Evolutionary conservation across 73 alveolate species (phyloP).

Genomic region (Stentor roeselii): DNA sequence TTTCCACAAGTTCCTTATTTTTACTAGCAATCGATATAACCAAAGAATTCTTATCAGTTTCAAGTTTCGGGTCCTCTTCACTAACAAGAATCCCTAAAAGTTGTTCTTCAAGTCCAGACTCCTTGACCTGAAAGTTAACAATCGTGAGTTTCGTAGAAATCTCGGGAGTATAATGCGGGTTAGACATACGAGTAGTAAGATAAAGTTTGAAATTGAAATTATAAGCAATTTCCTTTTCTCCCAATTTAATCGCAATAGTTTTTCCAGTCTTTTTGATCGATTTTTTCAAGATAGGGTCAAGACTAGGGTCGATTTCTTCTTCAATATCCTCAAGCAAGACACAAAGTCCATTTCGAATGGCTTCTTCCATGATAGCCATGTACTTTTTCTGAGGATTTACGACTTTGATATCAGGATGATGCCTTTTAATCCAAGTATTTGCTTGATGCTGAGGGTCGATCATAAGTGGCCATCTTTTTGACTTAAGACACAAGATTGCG

Average conservation of each 20-base stretch:
- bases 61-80: slow-evolving; percentile 83
- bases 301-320: slow-evolving; percentile 98
- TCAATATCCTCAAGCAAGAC: slow-evolving; percentile 91
- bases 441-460: slow-evolving; percentile 99
- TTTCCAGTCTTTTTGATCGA: slow-evolving; percentile 48
- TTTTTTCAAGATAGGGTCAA: slow-evolving; percentile 95
- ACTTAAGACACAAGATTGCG: slow-evolving; percentile 95
- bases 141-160: slow-evolving; percentile 88
- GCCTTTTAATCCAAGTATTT: slow-evolving; percentile 63
- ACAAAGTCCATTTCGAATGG: slow-evolving; percentile 82
- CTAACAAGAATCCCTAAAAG: slow-evolving; percentile 82
- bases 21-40: slow-evolving; percentile 57
- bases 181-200: slow-evolving; percentile 97
- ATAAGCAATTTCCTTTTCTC: slow-evolving; percentile 91
- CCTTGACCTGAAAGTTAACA: slow-evolving; percentile 94
- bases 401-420: slow-evolving; percentile 45
- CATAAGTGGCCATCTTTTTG: slow-evolving; percentile 98
- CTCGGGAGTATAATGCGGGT: slow-evolving; percentile 99
- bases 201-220: slow-evolving; percentile 89
- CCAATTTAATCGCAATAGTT: slow-evolving; percentile 64
- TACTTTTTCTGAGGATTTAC: slow-evolving; percentile 38
- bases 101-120: slow-evolving; percentile 97
- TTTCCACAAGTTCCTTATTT: slow-evolving; percentile 62
- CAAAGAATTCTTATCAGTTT: slow-evolving; percentile 66
- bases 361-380: slow-evolving; percentile 66